These are phyloP conservation scores for Botrytis deweyae DNA, from an alignment of 2,329 filamentous ascomycete genomes.

Conservation along the genomic window DNA sequence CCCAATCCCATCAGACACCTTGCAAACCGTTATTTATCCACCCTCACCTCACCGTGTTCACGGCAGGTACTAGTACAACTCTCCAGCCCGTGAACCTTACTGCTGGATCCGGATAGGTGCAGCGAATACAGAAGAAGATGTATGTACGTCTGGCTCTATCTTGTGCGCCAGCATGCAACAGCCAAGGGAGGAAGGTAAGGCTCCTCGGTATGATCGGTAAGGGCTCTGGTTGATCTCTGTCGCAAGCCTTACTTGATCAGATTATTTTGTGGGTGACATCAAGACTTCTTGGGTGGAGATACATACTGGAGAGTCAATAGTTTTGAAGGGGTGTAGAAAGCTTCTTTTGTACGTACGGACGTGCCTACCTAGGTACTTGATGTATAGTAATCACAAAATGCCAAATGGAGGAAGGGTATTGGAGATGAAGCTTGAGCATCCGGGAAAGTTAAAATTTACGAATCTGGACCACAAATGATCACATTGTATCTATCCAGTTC, in stretches of 20 bases:
- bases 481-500: neutral
- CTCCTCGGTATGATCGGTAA: constrained; percentile 10
- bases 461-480: constrained; percentile 10
- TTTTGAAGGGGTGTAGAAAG: neutral
- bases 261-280: constrained; percentile 7
- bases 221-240: neutral
- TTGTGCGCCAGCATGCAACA: constrained; percentile 6
- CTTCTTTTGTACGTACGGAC: neutral
- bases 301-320: neutral
- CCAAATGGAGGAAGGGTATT: neutral
- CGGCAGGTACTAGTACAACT: constrained; percentile 3
- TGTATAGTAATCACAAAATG: neutral
- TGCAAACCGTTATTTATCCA: neutral
- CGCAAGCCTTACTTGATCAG: constrained; percentile 12
- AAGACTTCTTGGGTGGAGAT: constrained; percentile 5
- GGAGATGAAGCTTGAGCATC: neutral
- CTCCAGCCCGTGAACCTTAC: constrained; percentile 13
- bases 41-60: constrained; percentile 6
- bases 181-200: neutral
- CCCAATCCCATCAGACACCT: neutral
- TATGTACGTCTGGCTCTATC: constrained; percentile 14
- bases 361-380: no score
- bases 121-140: constrained; percentile 13
- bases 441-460: neutral
- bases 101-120: constrained; percentile 19